These are phyloP conservation scores for Candida krabiensis DNA, from an alignment of 805 yeast species.

Conservation along the genomic window DNA sequence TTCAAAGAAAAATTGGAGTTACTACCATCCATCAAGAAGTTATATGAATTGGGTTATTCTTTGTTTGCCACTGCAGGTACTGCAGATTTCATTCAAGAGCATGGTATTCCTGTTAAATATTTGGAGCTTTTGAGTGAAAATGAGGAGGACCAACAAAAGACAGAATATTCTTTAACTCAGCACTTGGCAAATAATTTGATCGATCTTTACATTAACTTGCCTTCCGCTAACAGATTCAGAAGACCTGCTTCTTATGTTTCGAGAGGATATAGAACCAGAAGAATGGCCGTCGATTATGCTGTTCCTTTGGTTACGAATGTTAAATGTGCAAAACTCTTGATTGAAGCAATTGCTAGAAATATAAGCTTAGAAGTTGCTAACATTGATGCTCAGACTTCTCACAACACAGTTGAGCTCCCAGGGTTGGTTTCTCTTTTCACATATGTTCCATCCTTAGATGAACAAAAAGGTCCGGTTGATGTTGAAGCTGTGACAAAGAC, in stretches of 20 bases:
- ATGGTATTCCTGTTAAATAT: conserved; percentile 90
- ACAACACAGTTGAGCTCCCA: conserved; percentile 76
- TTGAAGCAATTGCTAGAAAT: conserved; percentile 87
- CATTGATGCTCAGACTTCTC: conserved; percentile 89
- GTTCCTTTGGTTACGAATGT: conserved; percentile 97
- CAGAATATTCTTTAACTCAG: conserved; percentile 93
- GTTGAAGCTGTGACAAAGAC: conserved; percentile 68
- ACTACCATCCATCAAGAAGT: conserved; percentile 79
- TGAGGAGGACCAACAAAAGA: conserved; percentile 72
- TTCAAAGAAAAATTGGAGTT: conserved; percentile 94
- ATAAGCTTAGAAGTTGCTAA: conserved; percentile 65
- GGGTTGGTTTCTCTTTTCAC: conserved; percentile 84
- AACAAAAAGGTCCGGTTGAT: conserved; percentile 48
- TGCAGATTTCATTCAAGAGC: conserved; percentile 96
- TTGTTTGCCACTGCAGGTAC: conserved; percentile 99
- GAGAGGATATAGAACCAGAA: conserved; percentile 96
- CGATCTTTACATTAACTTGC: conserved; percentile 94
- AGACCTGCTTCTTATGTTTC: conserved; percentile 98
- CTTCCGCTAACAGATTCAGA: conserved; percentile 95
- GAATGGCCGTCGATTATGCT: conserved; percentile 99
- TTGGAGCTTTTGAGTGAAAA: conserved; percentile 80
- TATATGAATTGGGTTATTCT: conserved; percentile 82
- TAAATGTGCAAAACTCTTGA: conserved; percentile 91
- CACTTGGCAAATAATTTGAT: conserved; percentile 96
- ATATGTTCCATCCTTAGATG: conserved; percentile 66